phyloP scores from a whole-genome alignment of 768 basidiomycete genomes.

The Gymnopilus junonius region DNA sequence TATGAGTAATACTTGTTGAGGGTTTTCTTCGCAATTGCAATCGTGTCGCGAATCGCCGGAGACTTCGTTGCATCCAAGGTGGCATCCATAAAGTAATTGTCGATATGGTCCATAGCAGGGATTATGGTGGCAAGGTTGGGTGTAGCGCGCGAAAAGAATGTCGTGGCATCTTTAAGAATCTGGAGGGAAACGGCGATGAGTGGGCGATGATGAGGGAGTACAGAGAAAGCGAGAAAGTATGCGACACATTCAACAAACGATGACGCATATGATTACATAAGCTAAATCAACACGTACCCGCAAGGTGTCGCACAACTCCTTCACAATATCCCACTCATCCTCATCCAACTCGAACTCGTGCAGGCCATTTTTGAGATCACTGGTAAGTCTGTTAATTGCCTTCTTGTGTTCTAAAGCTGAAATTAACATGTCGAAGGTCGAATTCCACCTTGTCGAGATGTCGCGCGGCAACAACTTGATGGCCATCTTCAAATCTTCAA shows the following conservation, averaged over 20 bases:
- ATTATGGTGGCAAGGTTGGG: slow-evolving; percentile 18
- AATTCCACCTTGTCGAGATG: neutral
- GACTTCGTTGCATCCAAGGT: neutral
- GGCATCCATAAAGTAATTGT: slow-evolving; percentile 18
- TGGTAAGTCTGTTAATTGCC: neutral
- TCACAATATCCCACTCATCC: neutral
- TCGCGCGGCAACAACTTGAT: neutral
- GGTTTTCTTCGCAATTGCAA: slow-evolving; percentile 20
- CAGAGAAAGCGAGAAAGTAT: neutral
- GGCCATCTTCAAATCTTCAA: neutral
- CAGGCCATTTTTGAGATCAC: neutral
- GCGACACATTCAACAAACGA: neutral
- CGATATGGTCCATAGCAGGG: slow-evolving; percentile 21
- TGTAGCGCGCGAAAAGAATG: slow-evolving; percentile 22
- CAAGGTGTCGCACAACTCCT: neutral
- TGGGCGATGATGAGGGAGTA: too few species aligned
- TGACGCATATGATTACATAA: neutral
- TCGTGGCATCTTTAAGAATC: slow-evolving; percentile 19
- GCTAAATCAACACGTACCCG: neutral
- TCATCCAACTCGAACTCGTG: neutral
- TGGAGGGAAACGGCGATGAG: too few species aligned
- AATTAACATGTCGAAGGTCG: neutral
- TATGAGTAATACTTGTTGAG: slow-evolving; percentile 32
- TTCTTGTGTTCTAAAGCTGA: neutral
- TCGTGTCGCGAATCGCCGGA: slow-evolving; percentile 29